Evolutionary conservation across 208 protist genomes (phyloP).

Genomic region (Crithidia bombi): DNA sequence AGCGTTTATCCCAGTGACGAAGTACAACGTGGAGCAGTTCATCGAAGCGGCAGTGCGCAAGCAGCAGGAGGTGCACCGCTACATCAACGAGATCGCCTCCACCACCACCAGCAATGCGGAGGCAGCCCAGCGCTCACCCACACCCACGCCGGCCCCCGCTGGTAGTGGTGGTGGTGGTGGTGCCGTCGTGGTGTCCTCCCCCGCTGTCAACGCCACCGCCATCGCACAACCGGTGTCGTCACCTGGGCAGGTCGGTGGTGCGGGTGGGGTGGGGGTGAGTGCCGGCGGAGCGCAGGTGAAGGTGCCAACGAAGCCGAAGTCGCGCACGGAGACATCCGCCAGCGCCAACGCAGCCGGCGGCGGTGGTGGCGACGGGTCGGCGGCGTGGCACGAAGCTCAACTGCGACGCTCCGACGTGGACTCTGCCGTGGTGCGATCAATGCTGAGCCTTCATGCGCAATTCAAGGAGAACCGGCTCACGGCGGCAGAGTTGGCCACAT

Average conservation of each 20-base stretch:
- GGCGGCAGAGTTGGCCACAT: slow-evolving; percentile 28
- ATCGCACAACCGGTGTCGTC: background rate
- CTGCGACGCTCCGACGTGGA: slow-evolving; percentile 27
- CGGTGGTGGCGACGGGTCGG: background rate
- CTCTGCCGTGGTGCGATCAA: slow-evolving; percentile 30
- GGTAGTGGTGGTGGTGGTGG: no score
- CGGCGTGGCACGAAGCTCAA: slow-evolving; percentile 12
- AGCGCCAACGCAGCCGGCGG: background rate
- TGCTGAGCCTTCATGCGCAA: slow-evolving; percentile 23
- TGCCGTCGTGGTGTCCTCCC: background rate
- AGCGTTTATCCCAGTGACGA: slow-evolving; percentile 33
- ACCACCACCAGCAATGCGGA: background rate
- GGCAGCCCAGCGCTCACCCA: background rate
- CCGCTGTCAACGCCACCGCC: background rate
- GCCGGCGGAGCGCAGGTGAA: background rate
- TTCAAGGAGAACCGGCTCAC: slow-evolving; percentile 28
- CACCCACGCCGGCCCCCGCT: background rate
- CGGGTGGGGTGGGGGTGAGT: no score
- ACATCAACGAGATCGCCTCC: slow-evolving; percentile 35
- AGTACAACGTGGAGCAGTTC: slow-evolving; percentile 50
- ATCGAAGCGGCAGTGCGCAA: slow-evolving; percentile 26
- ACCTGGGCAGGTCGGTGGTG: background rate
- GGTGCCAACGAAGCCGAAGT: slow-evolving; percentile 8
- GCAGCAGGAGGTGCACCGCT: slow-evolving; percentile 36
- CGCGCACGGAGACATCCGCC: background rate